A percentile compares a stretch with the other conserved stretches of the same genome.
Evolutionary conservation across 1,284 basidiomycete genomes (phyloP).

Genomic region (Polyporus tsugae): DNA sequence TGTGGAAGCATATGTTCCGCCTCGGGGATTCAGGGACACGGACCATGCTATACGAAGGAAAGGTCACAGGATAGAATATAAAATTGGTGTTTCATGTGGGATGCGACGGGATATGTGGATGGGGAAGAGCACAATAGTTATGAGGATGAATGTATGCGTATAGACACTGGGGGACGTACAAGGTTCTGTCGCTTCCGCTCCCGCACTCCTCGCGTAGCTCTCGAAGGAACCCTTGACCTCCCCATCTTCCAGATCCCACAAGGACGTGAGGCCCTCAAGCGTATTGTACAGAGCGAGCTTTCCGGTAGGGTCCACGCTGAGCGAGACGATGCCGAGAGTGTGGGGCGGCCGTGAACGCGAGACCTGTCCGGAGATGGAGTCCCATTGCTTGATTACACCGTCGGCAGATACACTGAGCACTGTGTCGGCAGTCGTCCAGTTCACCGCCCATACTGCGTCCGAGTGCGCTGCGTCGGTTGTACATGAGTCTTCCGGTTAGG

Average conservation of each 20-base stretch:
- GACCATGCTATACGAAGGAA: slow-evolving; percentile 76
- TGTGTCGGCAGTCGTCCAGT: slow-evolving; percentile 74
- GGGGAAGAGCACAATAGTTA: slow-evolving; percentile 22
- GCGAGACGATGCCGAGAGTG: slow-evolving; percentile 76
- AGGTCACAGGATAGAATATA: too few species aligned
- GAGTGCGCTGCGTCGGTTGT: slow-evolving; percentile 65
- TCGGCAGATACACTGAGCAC: slow-evolving; percentile 79
- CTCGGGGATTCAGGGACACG: slow-evolving; percentile 79
- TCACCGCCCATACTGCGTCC: slow-evolving; percentile 83
- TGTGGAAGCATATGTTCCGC: slow-evolving; percentile 79
- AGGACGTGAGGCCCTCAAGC: slow-evolving; percentile 79
- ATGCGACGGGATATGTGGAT: neutral
- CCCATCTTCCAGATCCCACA: slow-evolving; percentile 74
- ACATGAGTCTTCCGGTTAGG: slow-evolving; percentile 13
- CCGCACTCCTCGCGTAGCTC: slow-evolving; percentile 65
- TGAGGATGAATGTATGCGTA: neutral
- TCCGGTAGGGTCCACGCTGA: slow-evolving; percentile 74
- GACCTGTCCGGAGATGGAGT: slow-evolving; percentile 69
- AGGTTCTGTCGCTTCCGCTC: slow-evolving; percentile 65
- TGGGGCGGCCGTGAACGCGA: slow-evolving; percentile 71
- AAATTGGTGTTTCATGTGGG: neutral
- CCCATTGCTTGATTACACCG: slow-evolving; percentile 77
- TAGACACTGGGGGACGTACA: slow-evolving; percentile 57
- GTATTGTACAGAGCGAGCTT: slow-evolving; percentile 76
- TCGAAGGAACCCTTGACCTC: slow-evolving; percentile 70